phyloP scores from a whole-genome alignment of 2,329 filamentous ascomycete species.

The Monosporascus cannonballus region DNA sequence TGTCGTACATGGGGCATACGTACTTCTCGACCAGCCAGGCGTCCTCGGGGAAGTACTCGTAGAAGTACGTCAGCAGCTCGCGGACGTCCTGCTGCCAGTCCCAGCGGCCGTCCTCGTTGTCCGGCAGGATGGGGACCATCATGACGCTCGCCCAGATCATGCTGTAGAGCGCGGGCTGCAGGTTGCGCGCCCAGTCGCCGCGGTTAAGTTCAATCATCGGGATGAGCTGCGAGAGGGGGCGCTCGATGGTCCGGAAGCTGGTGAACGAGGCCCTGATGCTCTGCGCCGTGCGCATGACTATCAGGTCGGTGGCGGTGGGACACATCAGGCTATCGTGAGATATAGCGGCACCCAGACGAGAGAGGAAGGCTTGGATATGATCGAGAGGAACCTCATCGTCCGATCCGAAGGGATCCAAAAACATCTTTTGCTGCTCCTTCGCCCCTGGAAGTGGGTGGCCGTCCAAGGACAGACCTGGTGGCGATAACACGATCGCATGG shows the following conservation, averaged over 20 bases:
- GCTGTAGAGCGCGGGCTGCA: constrained; percentile 60
- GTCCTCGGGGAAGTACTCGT: constrained; percentile 64
- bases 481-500: constrained; percentile 67
- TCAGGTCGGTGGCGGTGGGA: constrained; percentile 57
- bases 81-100: constrained; percentile 58
- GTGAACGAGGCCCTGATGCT: constrained; percentile 74
- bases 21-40: constrained; percentile 64
- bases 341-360: constrained; percentile 38
- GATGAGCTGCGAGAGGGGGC: constrained; percentile 30
- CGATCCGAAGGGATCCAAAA: constrained; percentile 74
- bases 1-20: constrained; percentile 56
- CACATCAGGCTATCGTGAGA: constrained; percentile 48
- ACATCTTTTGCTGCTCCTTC: constrained; percentile 54
- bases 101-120: constrained; percentile 31
- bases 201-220: constrained; percentile 30
- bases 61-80: constrained; percentile 58
- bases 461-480: constrained; percentile 55
- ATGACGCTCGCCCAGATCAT: constrained; percentile 66
- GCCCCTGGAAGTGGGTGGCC: constrained; percentile 32
- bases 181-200: constrained; percentile 50
- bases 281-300: constrained; percentile 69
- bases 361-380: constrained; percentile 55
- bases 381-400: constrained; percentile 58
- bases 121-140: constrained; percentile 38
- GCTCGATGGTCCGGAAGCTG: constrained; percentile 34